Conservation (phyloP, 176 grass and related monocot genomes). For the Aegilops longissima region DNA sequence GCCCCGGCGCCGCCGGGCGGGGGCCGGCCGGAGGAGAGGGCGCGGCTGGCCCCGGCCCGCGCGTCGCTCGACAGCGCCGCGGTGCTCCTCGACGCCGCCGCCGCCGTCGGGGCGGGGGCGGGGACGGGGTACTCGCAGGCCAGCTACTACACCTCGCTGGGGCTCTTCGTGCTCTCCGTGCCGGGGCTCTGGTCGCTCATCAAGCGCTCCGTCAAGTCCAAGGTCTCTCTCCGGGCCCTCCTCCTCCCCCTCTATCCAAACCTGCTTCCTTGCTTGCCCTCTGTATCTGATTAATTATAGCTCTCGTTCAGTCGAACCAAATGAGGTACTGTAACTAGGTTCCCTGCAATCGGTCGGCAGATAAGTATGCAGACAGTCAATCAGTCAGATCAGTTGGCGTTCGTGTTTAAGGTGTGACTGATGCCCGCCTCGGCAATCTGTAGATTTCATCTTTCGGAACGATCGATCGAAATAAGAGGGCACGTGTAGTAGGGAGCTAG, state of each 20-base stretch:
- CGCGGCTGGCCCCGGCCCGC: conserved; percentile 21
- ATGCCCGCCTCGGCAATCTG: no score
- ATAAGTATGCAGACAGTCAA: no score
- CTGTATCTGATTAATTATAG: neutral
- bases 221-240: conserved; percentile 37
- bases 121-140: conserved; percentile 83
- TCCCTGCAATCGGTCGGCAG: no score
- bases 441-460: no score
- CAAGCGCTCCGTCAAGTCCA: conserved; percentile 99
- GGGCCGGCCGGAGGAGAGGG: neutral
- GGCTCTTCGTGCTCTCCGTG: conserved; percentile 96
- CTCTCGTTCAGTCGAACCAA: neutral
- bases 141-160: conserved; percentile 96
- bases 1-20: neutral
- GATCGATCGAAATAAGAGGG: no score
- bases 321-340: no score
- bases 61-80: conserved; percentile 55
- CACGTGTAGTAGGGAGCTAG: no score
- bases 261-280: neutral
- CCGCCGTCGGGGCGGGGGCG: conserved; percentile 29
- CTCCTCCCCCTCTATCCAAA: neutral
- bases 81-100: conserved; percentile 57
- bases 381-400: no score
- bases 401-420: no score
- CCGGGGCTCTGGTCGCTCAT: conserved; percentile 98